A percentile compares a stretch with the other conserved stretches of the same genome.
phyloP scores from a whole-genome alignment of 192 early-diverging fungal species.

The Coemansia sp. region DNA sequence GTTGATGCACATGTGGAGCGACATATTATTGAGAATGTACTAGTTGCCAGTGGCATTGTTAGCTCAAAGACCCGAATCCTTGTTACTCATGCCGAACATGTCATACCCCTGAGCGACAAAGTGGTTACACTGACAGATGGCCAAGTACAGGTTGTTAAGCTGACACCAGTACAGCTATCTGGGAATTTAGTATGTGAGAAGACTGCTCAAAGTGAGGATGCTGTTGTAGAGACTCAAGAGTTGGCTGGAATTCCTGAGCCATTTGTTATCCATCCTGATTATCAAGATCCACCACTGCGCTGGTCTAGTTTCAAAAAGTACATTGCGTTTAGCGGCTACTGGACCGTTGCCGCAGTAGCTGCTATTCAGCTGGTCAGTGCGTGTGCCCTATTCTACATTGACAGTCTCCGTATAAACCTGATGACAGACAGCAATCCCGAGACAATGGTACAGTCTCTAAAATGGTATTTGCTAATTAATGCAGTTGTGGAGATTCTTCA shows the following conservation, averaged over 20 bases:
- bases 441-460: constrained; percentile 22
- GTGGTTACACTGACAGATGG: neutral
- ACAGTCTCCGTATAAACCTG: constrained; percentile 17
- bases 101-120: neutral
- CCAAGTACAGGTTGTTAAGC: neutral
- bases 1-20: neutral
- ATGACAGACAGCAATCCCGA: constrained; percentile 31
- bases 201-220: neutral
- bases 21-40: neutral
- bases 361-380: constrained; percentile 13
- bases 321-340: constrained; percentile 17
- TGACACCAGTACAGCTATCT: neutral
- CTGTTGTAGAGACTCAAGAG: neutral
- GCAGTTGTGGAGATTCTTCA: constrained; percentile 15
- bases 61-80: neutral
- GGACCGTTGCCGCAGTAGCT: constrained; percentile 6
- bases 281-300: neutral
- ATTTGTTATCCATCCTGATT: constrained; percentile 3
- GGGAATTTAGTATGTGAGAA: neutral
- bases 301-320: constrained; percentile 9
- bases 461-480: constrained; percentile 22
- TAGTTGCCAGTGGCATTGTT: neutral
- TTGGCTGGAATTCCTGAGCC: neutral
- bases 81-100: neutral
- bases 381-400: constrained; percentile 17